Percentiles rank a stretch among this genome's conserved stretches.
Evolutionary conservation across 768 basidiomycete species (phyloP).

Genomic region (Mrakia gelida): DNA sequence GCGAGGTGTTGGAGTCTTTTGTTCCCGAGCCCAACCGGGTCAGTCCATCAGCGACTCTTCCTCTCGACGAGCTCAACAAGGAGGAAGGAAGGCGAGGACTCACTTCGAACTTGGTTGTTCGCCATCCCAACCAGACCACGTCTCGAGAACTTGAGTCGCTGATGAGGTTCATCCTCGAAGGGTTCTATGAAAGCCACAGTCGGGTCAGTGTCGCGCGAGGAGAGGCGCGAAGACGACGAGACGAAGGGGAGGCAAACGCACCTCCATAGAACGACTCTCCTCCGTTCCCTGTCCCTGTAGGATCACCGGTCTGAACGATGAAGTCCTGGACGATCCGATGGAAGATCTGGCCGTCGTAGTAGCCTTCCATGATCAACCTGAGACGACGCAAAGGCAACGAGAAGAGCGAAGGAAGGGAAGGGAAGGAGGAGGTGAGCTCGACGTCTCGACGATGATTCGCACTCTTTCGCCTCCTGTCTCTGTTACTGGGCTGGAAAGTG

Average conservation of each 20-base stretch:
- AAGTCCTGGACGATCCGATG: constrained; percentile 79
- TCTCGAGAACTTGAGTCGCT: constrained; percentile 79
- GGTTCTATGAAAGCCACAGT: constrained; percentile 55
- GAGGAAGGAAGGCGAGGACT: neutral
- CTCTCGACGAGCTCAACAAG: neutral
- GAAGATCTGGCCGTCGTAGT: constrained; percentile 83
- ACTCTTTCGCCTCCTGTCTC: neutral
- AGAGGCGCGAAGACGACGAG: neutral
- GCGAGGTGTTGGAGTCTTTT: constrained; percentile 78
- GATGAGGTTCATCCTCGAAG: constrained; percentile 91
- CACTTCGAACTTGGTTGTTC: constrained; percentile 61
- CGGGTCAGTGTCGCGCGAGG: too few relatives aligned
- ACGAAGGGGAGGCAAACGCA: constrained; percentile 36
- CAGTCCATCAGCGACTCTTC: neutral
- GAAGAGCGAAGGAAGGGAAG: constrained; percentile 43
- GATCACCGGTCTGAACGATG: constrained; percentile 91
- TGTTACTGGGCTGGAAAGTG: too few relatives aligned
- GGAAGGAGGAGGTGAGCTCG: constrained; percentile 83
- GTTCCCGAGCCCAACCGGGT: too few relatives aligned
- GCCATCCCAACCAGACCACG: constrained; percentile 94
- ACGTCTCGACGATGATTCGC: constrained; percentile 61
- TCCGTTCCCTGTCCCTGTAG: constrained; percentile 53
- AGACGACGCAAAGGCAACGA: neutral
- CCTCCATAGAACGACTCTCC: constrained; percentile 65
- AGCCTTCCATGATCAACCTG: constrained; percentile 55